Percentiles rank a stretch among this genome's conserved stretches.
Conservation (phyloP, 179 eudicot genomes). For the Camellia oleifera region DNA sequence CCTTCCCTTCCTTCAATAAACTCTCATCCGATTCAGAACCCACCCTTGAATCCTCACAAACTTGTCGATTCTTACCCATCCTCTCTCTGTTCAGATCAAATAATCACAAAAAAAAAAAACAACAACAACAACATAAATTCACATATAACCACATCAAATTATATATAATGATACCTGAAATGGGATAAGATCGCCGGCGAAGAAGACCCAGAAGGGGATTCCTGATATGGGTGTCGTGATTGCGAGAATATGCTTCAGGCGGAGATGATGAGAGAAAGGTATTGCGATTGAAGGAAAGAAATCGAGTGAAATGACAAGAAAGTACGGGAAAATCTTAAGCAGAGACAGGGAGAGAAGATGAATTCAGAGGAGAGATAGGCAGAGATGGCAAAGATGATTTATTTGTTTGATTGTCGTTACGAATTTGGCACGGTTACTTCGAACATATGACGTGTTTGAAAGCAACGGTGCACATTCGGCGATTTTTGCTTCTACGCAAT, state of each 20-base stretch:
- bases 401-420: not conserved
- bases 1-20: slow-evolving; percentile 40
- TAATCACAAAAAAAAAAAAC: not conserved
- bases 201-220: slow-evolving; percentile 7
- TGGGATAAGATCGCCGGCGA: not conserved
- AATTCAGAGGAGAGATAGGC: slow-evolving; percentile 18
- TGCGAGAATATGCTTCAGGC: not conserved
- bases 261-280: not conserved
- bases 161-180: slow-evolving; percentile 10
- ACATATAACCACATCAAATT: not conserved
- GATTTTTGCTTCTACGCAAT: too few species aligned
- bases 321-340: not conserved
- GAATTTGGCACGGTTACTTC: not conserved
- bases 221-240: not conserved
- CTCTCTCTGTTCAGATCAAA: slow-evolving; percentile 4
- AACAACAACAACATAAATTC: not conserved
- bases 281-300: not conserved
- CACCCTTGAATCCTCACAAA: slow-evolving; percentile 14
- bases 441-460: too few species aligned
- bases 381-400: slow-evolving; percentile 24
- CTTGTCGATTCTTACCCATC: slow-evolving; percentile 22
- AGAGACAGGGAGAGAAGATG: slow-evolving; percentile 7
- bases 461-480: too few species aligned
- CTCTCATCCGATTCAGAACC: slow-evolving; percentile 13
- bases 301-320: not conserved